Evolutionary conservation across 2,329 filamentous ascomycete species (phyloP), one percentile per base, ranked within the genome.

Genomic region (Pseudogymnoascus verrucosus): DNA sequence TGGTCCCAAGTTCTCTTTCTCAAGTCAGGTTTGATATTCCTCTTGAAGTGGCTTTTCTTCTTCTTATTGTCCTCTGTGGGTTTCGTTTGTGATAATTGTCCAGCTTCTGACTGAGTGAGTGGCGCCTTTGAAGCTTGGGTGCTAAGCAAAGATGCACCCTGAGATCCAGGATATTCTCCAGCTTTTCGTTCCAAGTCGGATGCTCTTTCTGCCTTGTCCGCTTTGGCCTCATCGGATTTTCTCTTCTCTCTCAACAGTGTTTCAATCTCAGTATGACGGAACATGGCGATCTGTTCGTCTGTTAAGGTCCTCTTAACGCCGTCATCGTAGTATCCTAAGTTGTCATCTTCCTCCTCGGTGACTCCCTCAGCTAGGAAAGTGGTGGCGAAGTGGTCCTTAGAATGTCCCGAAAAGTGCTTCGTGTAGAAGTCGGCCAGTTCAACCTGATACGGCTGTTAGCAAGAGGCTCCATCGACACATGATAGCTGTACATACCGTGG

Each of bases 261-360:
- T 71, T 95, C 87, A 21, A 96, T 83, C 75, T 98, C 93, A 1
- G 90, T 93, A 72, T 96, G 91, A 66, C 93, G 84, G 74, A 97
- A 97, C 66, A 96, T 93, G 62, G 85, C 85, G 69, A 97, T 91
- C 78, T 97, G 90, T 69, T 92, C 90, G 71, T 97, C 90, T 8
- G 93, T 97, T 70, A 98, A 80, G 16, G 92, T 96, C 42, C 93
- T 88, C 73, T 95, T 95, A 66, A 87, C 85, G 2, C 93, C 93
- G 71, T 98, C 93, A 0, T 84, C 76, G 69, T 98, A 98, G 75
- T 91, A 93, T 16, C 92, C 93, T 14, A 97, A 79, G 0, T 78
- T 85, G 71, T 90, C 89, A 40, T 87, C 84, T 26, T 87, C 84
- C 28, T 82, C 80, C 31, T 74, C 74, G 2, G 74, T 68, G 19